phyloP scores from a whole-genome alignment of 1,284 basidiomycete genomes.

The Ceratobasidium theobromae region DNA sequence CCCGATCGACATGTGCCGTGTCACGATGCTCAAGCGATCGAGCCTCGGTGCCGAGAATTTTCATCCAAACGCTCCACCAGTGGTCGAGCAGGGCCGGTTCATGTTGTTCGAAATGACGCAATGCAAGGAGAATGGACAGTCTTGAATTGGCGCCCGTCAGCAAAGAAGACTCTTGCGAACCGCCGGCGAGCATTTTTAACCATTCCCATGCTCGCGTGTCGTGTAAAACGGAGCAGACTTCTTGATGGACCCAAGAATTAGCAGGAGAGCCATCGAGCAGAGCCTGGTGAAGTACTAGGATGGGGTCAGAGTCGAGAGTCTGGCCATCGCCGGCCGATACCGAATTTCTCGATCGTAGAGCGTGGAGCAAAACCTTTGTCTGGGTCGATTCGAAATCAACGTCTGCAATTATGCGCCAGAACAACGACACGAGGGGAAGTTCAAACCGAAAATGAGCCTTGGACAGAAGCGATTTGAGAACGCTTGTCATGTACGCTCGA shows the following conservation, averaged over 20 bases:
- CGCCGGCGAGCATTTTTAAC: neutral
- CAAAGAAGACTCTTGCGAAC: neutral
- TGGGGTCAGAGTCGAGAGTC: neutral
- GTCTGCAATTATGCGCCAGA: neutral
- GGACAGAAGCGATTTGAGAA: constrained; percentile 1
- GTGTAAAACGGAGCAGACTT: neutral
- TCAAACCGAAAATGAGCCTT: neutral
- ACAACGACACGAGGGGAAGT: neutral
- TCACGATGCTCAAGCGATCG: neutral
- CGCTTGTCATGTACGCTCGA: neutral
- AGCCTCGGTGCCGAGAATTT: neutral
- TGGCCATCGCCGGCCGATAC: neutral
- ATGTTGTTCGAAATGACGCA: neutral
- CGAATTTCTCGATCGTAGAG: neutral
- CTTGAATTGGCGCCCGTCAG: neutral
- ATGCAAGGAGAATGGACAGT: neutral
- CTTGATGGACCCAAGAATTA: constrained; percentile 6
- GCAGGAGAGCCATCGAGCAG: constrained; percentile 2
- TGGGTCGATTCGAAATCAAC: constrained; percentile 1
- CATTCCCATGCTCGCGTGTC: neutral
- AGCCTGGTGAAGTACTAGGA: neutral
- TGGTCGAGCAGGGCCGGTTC: neutral
- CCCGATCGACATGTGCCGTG: neutral
- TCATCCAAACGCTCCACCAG: constrained; percentile 12
- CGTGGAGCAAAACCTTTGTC: neutral